phyloP scores from a whole-genome alignment of 805 yeast species.

The Blastobotrys attinorum region DNA sequence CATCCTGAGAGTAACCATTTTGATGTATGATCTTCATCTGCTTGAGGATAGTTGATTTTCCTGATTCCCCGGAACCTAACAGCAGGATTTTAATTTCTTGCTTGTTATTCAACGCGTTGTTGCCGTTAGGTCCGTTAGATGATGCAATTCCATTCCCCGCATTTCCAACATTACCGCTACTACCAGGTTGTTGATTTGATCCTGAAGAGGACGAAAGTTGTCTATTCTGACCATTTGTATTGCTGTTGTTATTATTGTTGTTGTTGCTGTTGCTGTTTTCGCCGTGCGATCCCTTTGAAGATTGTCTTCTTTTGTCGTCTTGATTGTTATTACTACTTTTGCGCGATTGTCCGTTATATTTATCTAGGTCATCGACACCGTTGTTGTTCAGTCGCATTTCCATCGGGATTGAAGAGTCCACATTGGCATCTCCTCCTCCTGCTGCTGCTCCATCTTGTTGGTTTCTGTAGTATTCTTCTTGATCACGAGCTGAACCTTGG shows the following conservation, averaged over 20 bases:
- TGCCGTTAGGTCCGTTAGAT: not conserved
- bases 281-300: not conserved
- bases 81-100: slow-evolving; percentile 63
- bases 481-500: not conserved
- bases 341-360: no score
- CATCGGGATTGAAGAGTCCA: no score
- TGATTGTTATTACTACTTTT: no score
- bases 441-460: not conserved
- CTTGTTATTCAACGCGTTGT: not conserved
- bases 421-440: no score
- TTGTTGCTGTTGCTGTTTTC: not conserved
- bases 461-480: not conserved
- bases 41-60: slow-evolving; percentile 72
- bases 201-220: not conserved
- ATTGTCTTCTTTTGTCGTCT: not conserved
- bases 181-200: not conserved
- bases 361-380: no score
- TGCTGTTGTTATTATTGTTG: not conserved
- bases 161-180: not conserved
- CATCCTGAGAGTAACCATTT: slow-evolving; percentile 63
- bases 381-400: no score
- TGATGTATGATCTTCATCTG: slow-evolving; percentile 76
- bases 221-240: not conserved
- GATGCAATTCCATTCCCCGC: not conserved
- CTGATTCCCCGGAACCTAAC: slow-evolving; percentile 76